Conservation (phyloP, 2,329 filamentous ascomycete species). For the Chlorencoelia australis region DNA sequence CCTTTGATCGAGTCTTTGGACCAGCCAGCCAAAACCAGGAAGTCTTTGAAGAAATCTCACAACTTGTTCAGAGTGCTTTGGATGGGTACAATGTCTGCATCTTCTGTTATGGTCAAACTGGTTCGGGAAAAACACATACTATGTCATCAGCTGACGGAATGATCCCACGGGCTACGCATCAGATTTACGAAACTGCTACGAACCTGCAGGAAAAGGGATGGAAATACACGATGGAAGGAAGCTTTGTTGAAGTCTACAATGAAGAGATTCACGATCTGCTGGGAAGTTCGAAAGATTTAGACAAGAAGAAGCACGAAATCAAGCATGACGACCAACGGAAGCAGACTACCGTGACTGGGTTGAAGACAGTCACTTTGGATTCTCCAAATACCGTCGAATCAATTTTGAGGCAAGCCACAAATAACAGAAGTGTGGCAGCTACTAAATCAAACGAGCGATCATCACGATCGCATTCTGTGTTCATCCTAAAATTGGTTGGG, state of each 20-base stretch:
- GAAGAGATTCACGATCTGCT: constrained; percentile 91
- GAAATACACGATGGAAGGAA: constrained; percentile 89
- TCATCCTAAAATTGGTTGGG: constrained; percentile 74
- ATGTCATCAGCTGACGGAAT: constrained; percentile 91
- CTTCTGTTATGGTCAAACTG: constrained; percentile 96
- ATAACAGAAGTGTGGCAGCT: constrained; percentile 84
- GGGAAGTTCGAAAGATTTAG: constrained; percentile 57
- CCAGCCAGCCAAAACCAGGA: constrained; percentile 69
- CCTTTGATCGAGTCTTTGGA: constrained; percentile 87
- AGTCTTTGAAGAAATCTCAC: constrained; percentile 92
- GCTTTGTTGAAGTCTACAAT: constrained; percentile 96
- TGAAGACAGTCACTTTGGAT: constrained; percentile 66
- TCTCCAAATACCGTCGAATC: constrained; percentile 70
- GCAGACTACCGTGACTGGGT: constrained; percentile 73
- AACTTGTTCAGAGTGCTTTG: constrained; percentile 89
- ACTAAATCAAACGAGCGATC: constrained; percentile 97
- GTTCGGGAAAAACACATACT: constrained; percentile 91
- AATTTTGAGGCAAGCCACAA: constrained; percentile 70
- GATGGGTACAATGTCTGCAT: constrained; percentile 99
- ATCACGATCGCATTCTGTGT: constrained; percentile 90
- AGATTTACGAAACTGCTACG: constrained; percentile 85
- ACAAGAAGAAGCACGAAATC: constrained; percentile 80
- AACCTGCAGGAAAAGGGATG: constrained; percentile 83
- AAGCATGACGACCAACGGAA: constrained; percentile 74
- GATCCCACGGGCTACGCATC: constrained; percentile 85